These are phyloP conservation scores for Gonapodya prolifera DNA, from an alignment of 192 early-diverging fungal species.

Conservation along the genomic window DNA sequence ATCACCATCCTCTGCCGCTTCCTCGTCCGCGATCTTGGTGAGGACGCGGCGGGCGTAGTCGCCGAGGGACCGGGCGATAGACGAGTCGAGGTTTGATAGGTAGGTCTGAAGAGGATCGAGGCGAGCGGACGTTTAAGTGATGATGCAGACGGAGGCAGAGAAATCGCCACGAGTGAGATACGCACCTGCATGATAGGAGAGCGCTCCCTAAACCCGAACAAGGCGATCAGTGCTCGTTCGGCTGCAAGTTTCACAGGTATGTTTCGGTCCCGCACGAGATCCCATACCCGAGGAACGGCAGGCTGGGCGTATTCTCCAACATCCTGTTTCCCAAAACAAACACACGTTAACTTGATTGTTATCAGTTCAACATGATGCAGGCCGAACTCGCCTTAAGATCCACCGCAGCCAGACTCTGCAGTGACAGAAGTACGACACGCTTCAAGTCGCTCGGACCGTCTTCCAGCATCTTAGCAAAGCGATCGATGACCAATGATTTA, in stretches of 20 bases:
- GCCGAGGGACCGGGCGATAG: constrained; percentile 24
- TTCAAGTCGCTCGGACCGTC: background rate
- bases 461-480: background rate
- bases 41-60: constrained; percentile 36
- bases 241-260: constrained; percentile 76
- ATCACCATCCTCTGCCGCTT: constrained; percentile 23
- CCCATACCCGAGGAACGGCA: background rate
- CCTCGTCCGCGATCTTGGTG: constrained; percentile 31
- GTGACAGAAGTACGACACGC: background rate
- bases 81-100: constrained; percentile 20
- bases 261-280: constrained; percentile 60
- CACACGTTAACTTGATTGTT: background rate
- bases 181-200: constrained; percentile 10
- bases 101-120: constrained; percentile 17
- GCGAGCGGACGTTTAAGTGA: background rate
- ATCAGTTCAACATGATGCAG: too few relatives aligned
- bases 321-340: constrained; percentile 21
- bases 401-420: background rate
- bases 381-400: background rate
- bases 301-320: constrained; percentile 13
- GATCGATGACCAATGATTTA: background rate
- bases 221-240: constrained; percentile 63
- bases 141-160: background rate
- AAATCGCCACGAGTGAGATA: background rate
- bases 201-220: constrained; percentile 48